phyloP scores from a whole-genome alignment of 768 basidiomycete genomes.

The Lentinula sp. region DNA sequence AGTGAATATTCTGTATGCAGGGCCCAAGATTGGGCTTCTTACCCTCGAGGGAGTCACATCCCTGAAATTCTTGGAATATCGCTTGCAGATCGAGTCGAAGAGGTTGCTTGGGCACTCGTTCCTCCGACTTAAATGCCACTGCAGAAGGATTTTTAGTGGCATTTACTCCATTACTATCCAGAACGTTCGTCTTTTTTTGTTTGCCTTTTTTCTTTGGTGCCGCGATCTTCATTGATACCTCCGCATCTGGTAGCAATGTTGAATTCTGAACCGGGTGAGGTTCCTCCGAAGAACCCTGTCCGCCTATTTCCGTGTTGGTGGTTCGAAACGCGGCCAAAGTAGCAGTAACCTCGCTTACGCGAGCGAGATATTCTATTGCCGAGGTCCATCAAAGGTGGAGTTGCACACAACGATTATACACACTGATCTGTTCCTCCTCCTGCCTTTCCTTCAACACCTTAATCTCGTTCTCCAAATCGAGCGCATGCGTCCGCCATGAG shows the following conservation, averaged over 20 bases:
- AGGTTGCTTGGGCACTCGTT: background rate
- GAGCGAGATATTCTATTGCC: background rate
- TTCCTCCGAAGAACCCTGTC: background rate
- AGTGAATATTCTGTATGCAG: background rate
- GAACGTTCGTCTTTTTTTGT: background rate
- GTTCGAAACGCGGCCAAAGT: background rate
- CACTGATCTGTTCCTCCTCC: slow-evolving; percentile 37
- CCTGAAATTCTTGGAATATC: background rate
- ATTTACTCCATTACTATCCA: background rate
- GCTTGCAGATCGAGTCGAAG: background rate
- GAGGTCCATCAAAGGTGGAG: background rate
- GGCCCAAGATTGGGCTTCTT: background rate
- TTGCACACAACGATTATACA: slow-evolving; percentile 2
- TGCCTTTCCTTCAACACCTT: slow-evolving; percentile 30
- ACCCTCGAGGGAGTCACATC: background rate
- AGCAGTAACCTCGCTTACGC: background rate
- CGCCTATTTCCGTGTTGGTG: background rate
- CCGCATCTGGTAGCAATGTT: background rate
- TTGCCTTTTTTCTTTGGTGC: background rate
- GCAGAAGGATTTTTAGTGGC: background rate
- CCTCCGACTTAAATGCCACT: background rate
- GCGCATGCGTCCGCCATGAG: slow-evolving; percentile 35
- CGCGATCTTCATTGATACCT: background rate
- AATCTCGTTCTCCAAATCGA: slow-evolving; percentile 35
- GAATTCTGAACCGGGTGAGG: background rate